Evolutionary conservation across 306 rosid species (phyloP).

Genomic region (Cucumis sativus): DNA sequence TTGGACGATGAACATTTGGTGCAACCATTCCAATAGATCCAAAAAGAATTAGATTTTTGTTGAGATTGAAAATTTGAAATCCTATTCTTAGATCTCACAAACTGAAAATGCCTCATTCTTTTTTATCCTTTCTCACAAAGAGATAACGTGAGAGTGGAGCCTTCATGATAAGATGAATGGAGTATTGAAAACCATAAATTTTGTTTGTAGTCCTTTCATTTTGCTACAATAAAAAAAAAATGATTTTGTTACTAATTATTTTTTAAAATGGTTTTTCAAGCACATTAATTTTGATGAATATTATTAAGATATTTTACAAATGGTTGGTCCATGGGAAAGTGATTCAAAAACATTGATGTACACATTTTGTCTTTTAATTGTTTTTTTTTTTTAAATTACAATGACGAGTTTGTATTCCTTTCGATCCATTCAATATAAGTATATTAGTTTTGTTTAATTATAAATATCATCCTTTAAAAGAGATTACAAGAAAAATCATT

Average conservation of each 20-base stretch:
- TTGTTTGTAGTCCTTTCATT: background rate
- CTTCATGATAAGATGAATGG: background rate
- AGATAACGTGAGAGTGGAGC: background rate
- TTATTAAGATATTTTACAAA: background rate
- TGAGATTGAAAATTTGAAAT: too few relatives aligned
- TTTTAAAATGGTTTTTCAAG: background rate
- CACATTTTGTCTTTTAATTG: background rate
- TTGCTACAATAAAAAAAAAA: background rate
- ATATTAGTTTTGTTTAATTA: background rate
- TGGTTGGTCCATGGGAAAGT: background rate
- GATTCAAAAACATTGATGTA: background rate
- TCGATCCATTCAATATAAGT: background rate
- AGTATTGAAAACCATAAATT: background rate
- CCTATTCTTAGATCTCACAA: too few relatives aligned
- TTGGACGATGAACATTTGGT: too few relatives aligned
- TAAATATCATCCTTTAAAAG: too few relatives aligned
- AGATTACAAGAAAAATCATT: too few relatives aligned
- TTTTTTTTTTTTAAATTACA: too few relatives aligned
- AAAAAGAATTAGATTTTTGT: too few relatives aligned
- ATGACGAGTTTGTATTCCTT: background rate
- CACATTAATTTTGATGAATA: background rate
- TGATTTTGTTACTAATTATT: background rate
- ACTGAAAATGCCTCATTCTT: too few relatives aligned
- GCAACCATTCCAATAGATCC: too few relatives aligned
- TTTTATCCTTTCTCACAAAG: too few relatives aligned